phyloP scores from a whole-genome alignment of 352 stramenopile genomes.

The Hyaloperonospora brassicae region DNA sequence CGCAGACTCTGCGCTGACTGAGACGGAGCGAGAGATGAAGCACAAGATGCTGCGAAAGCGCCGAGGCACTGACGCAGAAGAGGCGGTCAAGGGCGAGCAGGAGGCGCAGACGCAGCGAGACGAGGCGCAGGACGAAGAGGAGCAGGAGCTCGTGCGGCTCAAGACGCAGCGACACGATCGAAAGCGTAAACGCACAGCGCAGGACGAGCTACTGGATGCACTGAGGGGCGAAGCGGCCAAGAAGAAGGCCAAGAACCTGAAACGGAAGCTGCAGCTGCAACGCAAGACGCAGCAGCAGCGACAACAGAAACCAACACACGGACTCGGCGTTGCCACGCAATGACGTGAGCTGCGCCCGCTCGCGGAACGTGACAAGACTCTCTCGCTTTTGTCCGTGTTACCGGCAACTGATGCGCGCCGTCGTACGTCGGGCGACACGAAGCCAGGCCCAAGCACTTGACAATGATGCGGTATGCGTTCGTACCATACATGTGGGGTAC shows the following conservation, averaged over 20 bases:
- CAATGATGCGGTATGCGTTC: too few species aligned
- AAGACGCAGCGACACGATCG: conserved; percentile 30
- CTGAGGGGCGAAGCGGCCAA: conserved; percentile 51
- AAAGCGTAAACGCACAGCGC: conserved; percentile 60
- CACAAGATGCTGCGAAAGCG: conserved; percentile 60
- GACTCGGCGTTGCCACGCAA: not conserved
- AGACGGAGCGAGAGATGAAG: conserved; percentile 65
- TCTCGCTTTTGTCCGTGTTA: too few species aligned
- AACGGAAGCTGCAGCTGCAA: conserved; percentile 63
- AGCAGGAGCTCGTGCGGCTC: conserved; percentile 46
- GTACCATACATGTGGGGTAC: too few species aligned
- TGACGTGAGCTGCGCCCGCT: not conserved
- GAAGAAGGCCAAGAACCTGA: conserved; percentile 72
- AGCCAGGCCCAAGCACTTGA: too few species aligned
- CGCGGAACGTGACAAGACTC: not conserved
- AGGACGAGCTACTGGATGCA: conserved; percentile 64
- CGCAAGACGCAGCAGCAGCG: conserved; percentile 62
- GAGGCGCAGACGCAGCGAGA: conserved; percentile 27
- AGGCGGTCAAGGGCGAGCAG: conserved; percentile 25
- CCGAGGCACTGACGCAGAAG: conserved; percentile 25
- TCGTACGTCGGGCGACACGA: too few species aligned
- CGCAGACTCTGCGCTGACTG: conserved; percentile 26
- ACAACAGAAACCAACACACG: not conserved
- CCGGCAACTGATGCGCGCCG: too few species aligned
- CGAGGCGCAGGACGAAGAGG: conserved; percentile 44